phyloP scores from a whole-genome alignment of 2,329 filamentous ascomycete species.

The Cylindrodendrum hubeiense region DNA sequence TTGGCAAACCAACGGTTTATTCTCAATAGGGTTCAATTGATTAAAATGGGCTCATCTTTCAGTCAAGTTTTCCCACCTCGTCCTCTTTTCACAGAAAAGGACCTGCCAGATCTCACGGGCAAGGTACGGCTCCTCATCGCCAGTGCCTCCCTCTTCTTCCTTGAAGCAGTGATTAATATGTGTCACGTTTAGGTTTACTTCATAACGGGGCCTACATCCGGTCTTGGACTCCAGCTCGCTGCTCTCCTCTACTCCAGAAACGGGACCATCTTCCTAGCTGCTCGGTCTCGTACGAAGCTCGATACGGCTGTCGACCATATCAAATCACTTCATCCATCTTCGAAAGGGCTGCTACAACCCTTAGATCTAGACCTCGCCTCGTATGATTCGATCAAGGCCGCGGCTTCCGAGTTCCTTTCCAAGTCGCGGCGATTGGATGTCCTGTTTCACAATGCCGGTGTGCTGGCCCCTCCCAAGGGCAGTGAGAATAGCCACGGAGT shows the following conservation, averaged over 20 bases:
- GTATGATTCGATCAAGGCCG: conserved; percentile 1
- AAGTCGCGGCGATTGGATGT: conserved; percentile 8
- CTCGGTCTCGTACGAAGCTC: neutral
- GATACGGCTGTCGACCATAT: neutral
- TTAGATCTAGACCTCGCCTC: conserved; percentile 6
- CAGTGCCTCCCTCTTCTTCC: neutral
- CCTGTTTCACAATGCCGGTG: conserved; percentile 19
- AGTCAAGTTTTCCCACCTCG: conserved; percentile 16
- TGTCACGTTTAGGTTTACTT: conserved; percentile 1
- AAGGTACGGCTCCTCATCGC: neutral
- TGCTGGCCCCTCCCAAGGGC: conserved; percentile 15
- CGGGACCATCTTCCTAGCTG: conserved; percentile 11
- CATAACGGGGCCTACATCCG: conserved; percentile 7
- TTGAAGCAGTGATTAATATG: neutral
- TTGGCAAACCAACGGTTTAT: neutral
- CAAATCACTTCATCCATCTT: conserved; percentile 1
- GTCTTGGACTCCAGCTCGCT: conserved; percentile 16
- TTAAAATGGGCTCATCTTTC: conserved; percentile 11
- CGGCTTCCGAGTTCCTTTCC: conserved; percentile 3
- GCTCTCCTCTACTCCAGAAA: conserved; percentile 11
- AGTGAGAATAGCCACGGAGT: conserved; percentile 14
- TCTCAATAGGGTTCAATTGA: neutral
- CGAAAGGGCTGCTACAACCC: neutral
- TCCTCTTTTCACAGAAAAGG: conserved; percentile 1
- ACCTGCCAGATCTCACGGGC: conserved; percentile 14